A percentile compares a stretch with the other conserved stretches of the same genome.
Evolutionary conservation across 2,329 filamentous ascomycete genomes (phyloP).

Genomic region (Fusarium coffeatum): DNA sequence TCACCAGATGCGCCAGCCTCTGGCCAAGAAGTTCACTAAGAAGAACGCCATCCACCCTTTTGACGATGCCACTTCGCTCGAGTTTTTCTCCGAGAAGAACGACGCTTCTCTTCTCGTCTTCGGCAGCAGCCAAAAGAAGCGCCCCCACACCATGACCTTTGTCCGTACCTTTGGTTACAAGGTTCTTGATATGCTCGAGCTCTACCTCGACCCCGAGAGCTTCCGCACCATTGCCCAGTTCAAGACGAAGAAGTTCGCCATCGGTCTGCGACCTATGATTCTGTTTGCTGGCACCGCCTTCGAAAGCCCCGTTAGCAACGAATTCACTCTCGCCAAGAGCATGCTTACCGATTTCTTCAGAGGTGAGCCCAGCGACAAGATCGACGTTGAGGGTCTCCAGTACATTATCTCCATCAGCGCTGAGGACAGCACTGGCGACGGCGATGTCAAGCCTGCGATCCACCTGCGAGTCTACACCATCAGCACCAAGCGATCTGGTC

Average conservation of each 20-base stretch:
- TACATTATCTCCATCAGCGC: conserved; percentile 87
- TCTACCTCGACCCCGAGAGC: conserved; percentile 80
- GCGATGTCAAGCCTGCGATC: conserved; percentile 65
- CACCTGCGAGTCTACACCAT: conserved; percentile 87
- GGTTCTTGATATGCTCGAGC: conserved; percentile 93
- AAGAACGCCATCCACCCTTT: conserved; percentile 97
- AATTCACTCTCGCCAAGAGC: conserved; percentile 87
- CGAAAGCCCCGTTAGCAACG: conserved; percentile 81
- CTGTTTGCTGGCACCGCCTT: conserved; percentile 91
- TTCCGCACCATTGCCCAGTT: conserved; percentile 79
- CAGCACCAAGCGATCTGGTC: conserved; percentile 84
- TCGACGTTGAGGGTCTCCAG: conserved; percentile 95
- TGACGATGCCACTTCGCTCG: conserved; percentile 85
- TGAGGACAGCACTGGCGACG: conserved; percentile 66
- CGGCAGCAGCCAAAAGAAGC: conserved; percentile 89
- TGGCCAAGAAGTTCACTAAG: conserved; percentile 93
- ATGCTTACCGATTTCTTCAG: conserved; percentile 92
- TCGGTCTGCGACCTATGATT: conserved; percentile 89
- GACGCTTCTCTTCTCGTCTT: conserved; percentile 89
- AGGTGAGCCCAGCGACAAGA: conserved; percentile 77
- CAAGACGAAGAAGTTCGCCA: conserved; percentile 78
- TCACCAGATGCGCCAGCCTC: conserved; percentile 83
- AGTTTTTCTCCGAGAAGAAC: conserved; percentile 98
- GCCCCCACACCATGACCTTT: conserved; percentile 89
- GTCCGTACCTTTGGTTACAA: conserved; percentile 86